A percentile compares a stretch with the other conserved stretches of the same genome.
These are phyloP conservation scores for Basipetospora sp. DNA, from an alignment of 2,329 filamentous ascomycete species.

Conservation along the genomic window DNA sequence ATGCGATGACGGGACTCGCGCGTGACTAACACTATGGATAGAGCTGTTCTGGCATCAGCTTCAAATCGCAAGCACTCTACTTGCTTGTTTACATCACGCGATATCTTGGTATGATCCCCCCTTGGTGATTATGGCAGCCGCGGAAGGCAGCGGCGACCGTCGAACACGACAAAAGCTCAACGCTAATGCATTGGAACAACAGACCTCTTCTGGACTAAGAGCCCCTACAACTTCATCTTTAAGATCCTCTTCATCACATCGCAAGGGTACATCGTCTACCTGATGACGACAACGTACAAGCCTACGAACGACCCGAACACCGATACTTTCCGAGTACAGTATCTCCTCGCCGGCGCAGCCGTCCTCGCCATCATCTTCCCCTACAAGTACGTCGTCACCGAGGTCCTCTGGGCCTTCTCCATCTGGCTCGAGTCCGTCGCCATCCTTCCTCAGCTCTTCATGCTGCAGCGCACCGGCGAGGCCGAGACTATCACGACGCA, in stretches of 20 bases:
- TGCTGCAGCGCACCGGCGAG: constrained; percentile 93
- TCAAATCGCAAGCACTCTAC: constrained; percentile 95
- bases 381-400: constrained; percentile 64
- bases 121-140: constrained; percentile 5
- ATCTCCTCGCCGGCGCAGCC: constrained; percentile 69
- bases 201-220: constrained; percentile 78
- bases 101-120: constrained; percentile 56
- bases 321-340: constrained; percentile 94
- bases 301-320: constrained; percentile 93
- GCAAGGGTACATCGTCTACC: constrained; percentile 87
- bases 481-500: constrained; percentile 99
- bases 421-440: constrained; percentile 97
- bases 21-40: constrained; percentile 23
- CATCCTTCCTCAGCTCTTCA: constrained; percentile 92
- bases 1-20: too few species aligned
- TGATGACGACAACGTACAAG: constrained; percentile 96
- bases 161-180: too few species aligned
- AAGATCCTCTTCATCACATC: constrained; percentile 88
- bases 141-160: too few species aligned
- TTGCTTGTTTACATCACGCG: constrained; percentile 84
- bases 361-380: constrained; percentile 71
- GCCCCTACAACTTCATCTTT: constrained; percentile 84
- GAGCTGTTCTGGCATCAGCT: constrained; percentile 95
- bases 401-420: constrained; percentile 93
- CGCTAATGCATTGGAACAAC: too few species aligned